Evolutionary conservation across 2,329 filamentous ascomycete genomes (phyloP).

Genomic region (Colletotrichum navitas): DNA sequence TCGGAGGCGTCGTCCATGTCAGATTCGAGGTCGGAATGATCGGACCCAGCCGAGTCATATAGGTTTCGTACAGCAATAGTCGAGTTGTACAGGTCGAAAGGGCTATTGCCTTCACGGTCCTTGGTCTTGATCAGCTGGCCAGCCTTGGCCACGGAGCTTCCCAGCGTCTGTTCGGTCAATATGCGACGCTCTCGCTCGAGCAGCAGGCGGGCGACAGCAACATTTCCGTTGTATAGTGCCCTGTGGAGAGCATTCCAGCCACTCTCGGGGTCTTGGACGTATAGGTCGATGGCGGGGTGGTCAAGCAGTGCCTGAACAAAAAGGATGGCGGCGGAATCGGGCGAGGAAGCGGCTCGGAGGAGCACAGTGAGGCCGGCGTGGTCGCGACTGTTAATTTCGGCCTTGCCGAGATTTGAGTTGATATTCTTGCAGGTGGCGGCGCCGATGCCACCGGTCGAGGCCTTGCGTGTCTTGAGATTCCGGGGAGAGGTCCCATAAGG

Average conservation of each 20-base stretch:
- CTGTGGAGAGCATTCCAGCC: slow-evolving; percentile 97
- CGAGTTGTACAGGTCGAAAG: slow-evolving; percentile 91
- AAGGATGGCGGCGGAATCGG: slow-evolving; percentile 73
- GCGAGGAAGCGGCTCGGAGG: slow-evolving; percentile 85
- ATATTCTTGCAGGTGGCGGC: slow-evolving; percentile 60
- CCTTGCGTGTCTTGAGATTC: slow-evolving; percentile 64
- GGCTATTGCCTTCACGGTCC: slow-evolving; percentile 93
- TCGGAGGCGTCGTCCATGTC: slow-evolving; percentile 65
- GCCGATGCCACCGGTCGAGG: slow-evolving; percentile 62
- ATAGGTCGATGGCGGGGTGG: slow-evolving; percentile 86
- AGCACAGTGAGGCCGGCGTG: slow-evolving; percentile 84
- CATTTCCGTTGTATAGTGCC: slow-evolving; percentile 90
- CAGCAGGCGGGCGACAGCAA: slow-evolving; percentile 85
- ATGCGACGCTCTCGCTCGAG: slow-evolving; percentile 82
- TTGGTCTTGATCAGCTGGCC: slow-evolving; percentile 92
- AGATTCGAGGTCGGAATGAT: slow-evolving; percentile 64
- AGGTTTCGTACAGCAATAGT: slow-evolving; percentile 86
- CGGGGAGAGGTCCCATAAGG: slow-evolving; percentile 64
- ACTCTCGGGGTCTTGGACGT: slow-evolving; percentile 88
- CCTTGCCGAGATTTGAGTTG: slow-evolving; percentile 59
- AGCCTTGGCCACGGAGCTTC: slow-evolving; percentile 70
- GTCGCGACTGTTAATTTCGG: slow-evolving; percentile 89
- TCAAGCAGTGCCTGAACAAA: slow-evolving; percentile 87
- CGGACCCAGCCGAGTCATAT: slow-evolving; percentile 54
- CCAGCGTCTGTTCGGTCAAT: slow-evolving; percentile 68